phyloP scores from a whole-genome alignment of 2,329 filamentous ascomycete genomes.

The Penicillium sp. region DNA sequence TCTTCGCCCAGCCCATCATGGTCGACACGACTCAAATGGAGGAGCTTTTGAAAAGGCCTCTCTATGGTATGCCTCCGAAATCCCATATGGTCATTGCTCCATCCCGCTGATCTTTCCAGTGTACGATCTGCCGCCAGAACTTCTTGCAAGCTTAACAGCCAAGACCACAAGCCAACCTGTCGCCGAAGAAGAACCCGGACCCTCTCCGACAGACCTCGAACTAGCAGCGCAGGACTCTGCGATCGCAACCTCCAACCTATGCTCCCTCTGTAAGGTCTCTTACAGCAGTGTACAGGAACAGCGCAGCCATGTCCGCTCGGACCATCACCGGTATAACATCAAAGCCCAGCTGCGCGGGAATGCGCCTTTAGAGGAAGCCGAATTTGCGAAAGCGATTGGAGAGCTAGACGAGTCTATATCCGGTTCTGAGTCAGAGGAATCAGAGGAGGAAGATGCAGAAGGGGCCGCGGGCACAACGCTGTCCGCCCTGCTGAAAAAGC shows the following conservation, averaged over 20 bases:
- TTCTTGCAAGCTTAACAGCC: conserved; percentile 65
- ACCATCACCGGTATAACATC: conserved; percentile 90
- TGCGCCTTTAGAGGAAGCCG: conserved; percentile 68
- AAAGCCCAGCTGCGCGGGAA: conserved; percentile 82
- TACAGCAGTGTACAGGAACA: conserved; percentile 77
- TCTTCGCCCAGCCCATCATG: conserved; percentile 16
- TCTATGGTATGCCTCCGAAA: conserved; percentile 45
- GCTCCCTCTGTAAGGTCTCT: conserved; percentile 71
- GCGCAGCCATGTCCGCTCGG: conserved; percentile 79
- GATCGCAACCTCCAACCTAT: conserved; percentile 64
- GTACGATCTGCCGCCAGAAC: conserved; percentile 75
- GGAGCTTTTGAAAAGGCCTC: conserved; percentile 47
- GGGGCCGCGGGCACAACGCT: conserved; percentile 54
- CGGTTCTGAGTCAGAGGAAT: conserved; percentile 65
- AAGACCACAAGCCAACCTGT: conserved; percentile 48
- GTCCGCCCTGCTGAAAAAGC: conserved; percentile 74
- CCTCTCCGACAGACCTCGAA: conserved; percentile 25
- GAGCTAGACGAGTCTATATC: conserved; percentile 93
- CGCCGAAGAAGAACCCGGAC: conserved; percentile 24
- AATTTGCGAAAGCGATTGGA: conserved; percentile 83
- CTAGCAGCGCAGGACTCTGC: conserved; percentile 40
- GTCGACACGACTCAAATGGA: conserved; percentile 27
- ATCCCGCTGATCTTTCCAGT: conserved; percentile 51
- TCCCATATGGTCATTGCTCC: not conserved
- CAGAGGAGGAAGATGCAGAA: conserved; percentile 61